Conservation (phyloP, 148 eudicot species). For the Cornus florida region DNA sequence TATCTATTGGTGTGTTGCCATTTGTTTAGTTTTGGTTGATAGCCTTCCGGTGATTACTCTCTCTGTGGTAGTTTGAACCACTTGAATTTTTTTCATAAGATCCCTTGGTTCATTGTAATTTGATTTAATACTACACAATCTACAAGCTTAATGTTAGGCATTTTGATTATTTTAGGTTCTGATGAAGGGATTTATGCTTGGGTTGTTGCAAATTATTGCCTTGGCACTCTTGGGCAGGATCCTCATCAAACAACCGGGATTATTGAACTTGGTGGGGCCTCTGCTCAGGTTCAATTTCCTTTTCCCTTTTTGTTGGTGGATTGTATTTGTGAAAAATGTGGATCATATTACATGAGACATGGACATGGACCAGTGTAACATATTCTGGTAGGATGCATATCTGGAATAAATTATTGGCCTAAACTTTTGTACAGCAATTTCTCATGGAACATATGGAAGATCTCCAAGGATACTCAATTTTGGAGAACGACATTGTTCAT, state of each 20-base stretch:
- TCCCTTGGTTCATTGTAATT: neutral
- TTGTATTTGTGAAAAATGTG: neutral
- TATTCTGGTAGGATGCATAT: neutral
- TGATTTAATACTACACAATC: neutral
- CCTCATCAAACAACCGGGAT: slow-evolving; percentile 81
- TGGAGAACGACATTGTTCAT: slow-evolving; percentile 2
- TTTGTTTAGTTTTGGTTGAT: neutral
- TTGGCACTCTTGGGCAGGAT: slow-evolving; percentile 89
- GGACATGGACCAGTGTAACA: neutral
- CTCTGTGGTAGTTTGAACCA: neutral
- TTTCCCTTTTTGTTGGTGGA: neutral
- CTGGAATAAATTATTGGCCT: neutral
- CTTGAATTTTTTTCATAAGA: neutral
- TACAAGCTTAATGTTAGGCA: neutral
- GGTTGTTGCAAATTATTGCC: slow-evolving; percentile 96
- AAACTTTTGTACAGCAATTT: neutral
- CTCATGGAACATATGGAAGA: neutral
- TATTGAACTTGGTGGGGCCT: slow-evolving; percentile 98
- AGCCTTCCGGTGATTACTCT: neutral
- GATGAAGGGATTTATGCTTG: slow-evolving; percentile 96
- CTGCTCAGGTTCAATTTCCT: slow-evolving; percentile 72
- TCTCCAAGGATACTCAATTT: neutral
- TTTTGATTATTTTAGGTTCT: slow-evolving; percentile 50
- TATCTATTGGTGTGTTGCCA: too few species aligned
- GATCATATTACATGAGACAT: neutral